Base-by-base conservation (phyloP, 345 rosid species). In the Gossypium mustelinum region DNA sequence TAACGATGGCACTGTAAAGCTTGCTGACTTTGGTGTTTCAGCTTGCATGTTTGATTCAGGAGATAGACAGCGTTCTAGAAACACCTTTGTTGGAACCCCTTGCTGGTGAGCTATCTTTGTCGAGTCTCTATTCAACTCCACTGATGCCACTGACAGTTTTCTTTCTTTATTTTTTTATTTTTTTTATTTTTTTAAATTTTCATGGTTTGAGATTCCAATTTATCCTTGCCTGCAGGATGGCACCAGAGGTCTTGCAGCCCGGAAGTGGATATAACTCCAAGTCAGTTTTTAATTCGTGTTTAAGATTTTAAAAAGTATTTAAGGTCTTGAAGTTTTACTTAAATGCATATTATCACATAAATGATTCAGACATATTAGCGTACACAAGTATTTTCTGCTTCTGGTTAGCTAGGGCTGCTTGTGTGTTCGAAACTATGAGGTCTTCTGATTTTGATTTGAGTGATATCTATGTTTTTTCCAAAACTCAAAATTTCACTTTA, bases 1-100 rank as follows among this genome's bases (percentile, higher is more conserved):
- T 82, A 87, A 76, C 41, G 83, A 70, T 87, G 99, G 99, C 60
- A 80, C 81, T 51, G 89, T 93, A 75, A 96, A 96, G 85, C 97
- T 96, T 77, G 99, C 97, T 34, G 99, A 96, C 81, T 96, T 96
- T 72, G 99, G 98, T 16, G 98, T 96, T 73, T 90, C 99, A 83
- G 99, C 99, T 60, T 93, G 99, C 85, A 86, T 96, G 93, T 93
- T 96, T 83, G 98, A 96, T 75, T 57, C 92, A 10, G 99, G 99
- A 79, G 98, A 93, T 76, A 89, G 99, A 78, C 99, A 85, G 78
- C 94, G 97, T 65, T 77, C 98, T 24, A 93, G 99, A 86, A 96
- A 93, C 84, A 96, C 98, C 74, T 92, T 96, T 83, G 97, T 92
- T 58, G 99, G 99, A 79, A 96, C 98, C 77, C 99, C 99, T 68